Conservation (phyloP, 2,329 filamentous ascomycete genomes). For the Penicillium sp. region DNA sequence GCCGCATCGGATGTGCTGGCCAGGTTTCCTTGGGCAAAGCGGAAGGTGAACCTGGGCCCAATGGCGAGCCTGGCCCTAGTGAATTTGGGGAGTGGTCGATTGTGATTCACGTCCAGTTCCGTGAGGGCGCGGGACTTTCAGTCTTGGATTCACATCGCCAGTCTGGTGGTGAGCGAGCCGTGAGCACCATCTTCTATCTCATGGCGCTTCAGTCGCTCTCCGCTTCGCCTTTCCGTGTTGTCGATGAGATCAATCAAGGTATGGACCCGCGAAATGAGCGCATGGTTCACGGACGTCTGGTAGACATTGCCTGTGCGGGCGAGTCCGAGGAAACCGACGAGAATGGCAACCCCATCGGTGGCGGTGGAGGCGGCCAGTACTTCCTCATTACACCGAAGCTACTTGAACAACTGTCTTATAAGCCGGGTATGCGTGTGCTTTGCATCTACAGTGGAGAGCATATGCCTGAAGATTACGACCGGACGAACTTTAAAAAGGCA, state of each 20-base stretch:
- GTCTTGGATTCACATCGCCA: slow-evolving; percentile 88
- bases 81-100: slow-evolving; percentile 95
- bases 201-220: slow-evolving; percentile 96
- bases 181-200: slow-evolving; percentile 97
- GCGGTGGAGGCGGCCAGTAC: slow-evolving; percentile 63
- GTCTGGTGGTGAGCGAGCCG: slow-evolving; percentile 91
- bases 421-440: slow-evolving; percentile 85
- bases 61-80: slow-evolving; percentile 47
- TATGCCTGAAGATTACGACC: slow-evolving; percentile 42
- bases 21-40: slow-evolving; percentile 83
- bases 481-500: slow-evolving; percentile 39
- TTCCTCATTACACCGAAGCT: slow-evolving; percentile 98
- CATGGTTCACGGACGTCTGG: slow-evolving; percentile 97
- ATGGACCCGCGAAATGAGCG: slow-evolving; percentile 99
- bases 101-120: slow-evolving; percentile 92
- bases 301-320: slow-evolving; percentile 83
- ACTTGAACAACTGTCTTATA: slow-evolving; percentile 81
- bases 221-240: slow-evolving; percentile 91
- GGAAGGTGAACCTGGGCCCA: slow-evolving; percentile 34
- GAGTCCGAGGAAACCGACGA: slow-evolving; percentile 51
- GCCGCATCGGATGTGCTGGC: slow-evolving; percentile 89
- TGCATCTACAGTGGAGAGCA: slow-evolving; percentile 87
- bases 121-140: slow-evolving; percentile 79
- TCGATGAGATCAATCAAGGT: slow-evolving; percentile 99
- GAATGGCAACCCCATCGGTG: slow-evolving; percentile 28